A percentile compares a stretch with the other conserved stretches of the same genome.
Evolutionary conservation across 2,329 filamentous ascomycete species (phyloP).

Genomic region (Microthyrium microscopicum): DNA sequence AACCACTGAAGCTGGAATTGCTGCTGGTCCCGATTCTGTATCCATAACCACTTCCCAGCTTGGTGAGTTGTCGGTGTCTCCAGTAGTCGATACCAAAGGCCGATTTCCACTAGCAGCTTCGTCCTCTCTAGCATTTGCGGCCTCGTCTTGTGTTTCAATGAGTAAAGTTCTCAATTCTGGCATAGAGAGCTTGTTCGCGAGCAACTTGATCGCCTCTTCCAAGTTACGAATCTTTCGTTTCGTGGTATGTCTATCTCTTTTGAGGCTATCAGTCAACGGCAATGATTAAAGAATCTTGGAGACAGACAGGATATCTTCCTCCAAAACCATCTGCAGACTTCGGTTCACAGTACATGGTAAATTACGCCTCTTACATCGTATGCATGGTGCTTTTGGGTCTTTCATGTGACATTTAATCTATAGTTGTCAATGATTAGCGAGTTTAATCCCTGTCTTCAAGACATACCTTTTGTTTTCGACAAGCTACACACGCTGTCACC

Average conservation of each 20-base stretch:
- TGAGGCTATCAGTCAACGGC: no score
- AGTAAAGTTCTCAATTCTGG: slow-evolving; percentile 19
- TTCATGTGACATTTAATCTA: slow-evolving; percentile 38
- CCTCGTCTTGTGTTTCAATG: slow-evolving; percentile 11
- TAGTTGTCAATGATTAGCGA: no score
- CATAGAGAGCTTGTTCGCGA: slow-evolving; percentile 25
- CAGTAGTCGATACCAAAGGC: no score
- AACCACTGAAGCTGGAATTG: slow-evolving; percentile 1
- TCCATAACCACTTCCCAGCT: no score
- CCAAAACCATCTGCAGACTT: slow-evolving; percentile 37
- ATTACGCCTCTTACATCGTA: slow-evolving; percentile 32
- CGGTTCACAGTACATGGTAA: slow-evolving; percentile 38
- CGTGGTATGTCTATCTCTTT: no score
- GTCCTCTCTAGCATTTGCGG: slow-evolving; percentile 11
- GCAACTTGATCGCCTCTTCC: no score
- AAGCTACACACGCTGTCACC: slow-evolving; percentile 18
- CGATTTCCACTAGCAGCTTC: background rate
- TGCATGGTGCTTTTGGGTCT: slow-evolving; percentile 26
- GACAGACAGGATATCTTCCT: slow-evolving; percentile 28
- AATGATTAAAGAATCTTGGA: slow-evolving; percentile 27
- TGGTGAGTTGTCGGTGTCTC: no score
- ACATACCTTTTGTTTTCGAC: slow-evolving; percentile 37
- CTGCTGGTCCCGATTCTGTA: background rate
- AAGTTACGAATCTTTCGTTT: no score
- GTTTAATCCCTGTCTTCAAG: no score